phyloP scores from a whole-genome alignment of 176 grass and related monocot species.

The Carex cristatella region DNA sequence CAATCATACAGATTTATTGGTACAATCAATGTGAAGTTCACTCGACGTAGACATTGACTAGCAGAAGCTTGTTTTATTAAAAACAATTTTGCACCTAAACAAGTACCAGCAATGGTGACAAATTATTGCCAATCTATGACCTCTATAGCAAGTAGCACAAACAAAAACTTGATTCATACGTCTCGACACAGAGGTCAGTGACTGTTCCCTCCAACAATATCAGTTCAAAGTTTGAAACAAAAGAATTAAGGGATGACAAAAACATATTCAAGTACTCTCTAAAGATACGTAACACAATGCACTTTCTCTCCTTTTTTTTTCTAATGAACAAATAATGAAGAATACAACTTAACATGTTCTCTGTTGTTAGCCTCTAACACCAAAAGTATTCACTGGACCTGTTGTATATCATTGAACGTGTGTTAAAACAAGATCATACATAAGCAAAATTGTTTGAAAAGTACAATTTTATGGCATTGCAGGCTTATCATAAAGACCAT shows the following conservation, averaged over 20 bases:
- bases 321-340: neutral
- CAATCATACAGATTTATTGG: no score
- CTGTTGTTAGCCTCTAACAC: neutral
- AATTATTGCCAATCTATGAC: neutral
- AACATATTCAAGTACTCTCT: neutral
- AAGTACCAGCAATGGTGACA: no score
- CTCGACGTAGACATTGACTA: neutral
- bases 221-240: neutral
- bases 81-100: no score
- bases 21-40: neutral
- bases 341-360: neutral
- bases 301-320: neutral
- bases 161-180: neutral
- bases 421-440: neutral
- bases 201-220: neutral
- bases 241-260: neutral
- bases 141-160: neutral
- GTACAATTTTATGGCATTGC: neutral
- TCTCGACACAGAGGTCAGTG: neutral
- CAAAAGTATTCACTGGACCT: constrained; percentile 1
- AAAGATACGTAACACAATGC: neutral
- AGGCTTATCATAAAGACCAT: neutral
- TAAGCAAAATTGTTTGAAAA: neutral
- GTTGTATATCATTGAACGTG: neutral
- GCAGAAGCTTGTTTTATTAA: no score